Conservation (phyloP, 768 basidiomycete genomes). For the Strobilomyces dryophilus region DNA sequence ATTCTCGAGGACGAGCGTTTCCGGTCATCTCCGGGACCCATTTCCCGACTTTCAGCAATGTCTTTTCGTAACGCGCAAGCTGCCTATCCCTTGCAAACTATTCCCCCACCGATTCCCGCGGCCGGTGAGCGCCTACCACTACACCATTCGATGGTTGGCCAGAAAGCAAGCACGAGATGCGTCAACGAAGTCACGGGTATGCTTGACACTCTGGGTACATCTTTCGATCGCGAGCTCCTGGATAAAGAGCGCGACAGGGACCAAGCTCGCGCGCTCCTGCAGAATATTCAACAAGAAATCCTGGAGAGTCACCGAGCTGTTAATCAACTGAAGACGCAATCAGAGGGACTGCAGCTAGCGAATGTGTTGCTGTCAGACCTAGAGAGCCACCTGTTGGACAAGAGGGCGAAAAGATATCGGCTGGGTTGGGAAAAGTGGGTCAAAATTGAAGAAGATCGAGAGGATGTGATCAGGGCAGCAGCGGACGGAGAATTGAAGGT, state of each 20-base stretch:
- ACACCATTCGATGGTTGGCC: constrained; percentile 81
- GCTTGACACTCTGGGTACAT: constrained; percentile 82
- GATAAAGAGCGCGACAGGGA: constrained; percentile 89
- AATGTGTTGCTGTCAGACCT: constrained; percentile 56
- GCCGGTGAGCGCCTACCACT: constrained; percentile 68
- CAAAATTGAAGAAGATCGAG: constrained; percentile 77
- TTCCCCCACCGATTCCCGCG: constrained; percentile 39
- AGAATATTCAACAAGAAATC: constrained; percentile 87
- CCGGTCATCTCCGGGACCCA: constrained; percentile 82
- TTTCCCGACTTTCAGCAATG: constrained; percentile 62
- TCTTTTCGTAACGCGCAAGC: constrained; percentile 71
- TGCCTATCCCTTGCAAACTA: constrained; percentile 35
- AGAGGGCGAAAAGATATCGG: constrained; percentile 80
- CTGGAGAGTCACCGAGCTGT: constrained; percentile 79
- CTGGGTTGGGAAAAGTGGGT: constrained; percentile 94
- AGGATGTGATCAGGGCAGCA: constrained; percentile 60
- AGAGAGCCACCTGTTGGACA: constrained; percentile 60
- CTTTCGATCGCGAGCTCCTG: constrained; percentile 88
- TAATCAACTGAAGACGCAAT: constrained; percentile 60
- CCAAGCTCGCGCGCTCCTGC: constrained; percentile 83
- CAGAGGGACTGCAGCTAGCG: constrained; percentile 60
- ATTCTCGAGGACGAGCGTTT: constrained; percentile 98
- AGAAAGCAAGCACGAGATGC: constrained; percentile 80
- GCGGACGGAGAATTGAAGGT: constrained; percentile 53
- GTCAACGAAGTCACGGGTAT: constrained; percentile 82